Evolutionary conservation across 78 protist genomes (phyloP).

Genomic region (Dictyostelium capitatum): DNA sequence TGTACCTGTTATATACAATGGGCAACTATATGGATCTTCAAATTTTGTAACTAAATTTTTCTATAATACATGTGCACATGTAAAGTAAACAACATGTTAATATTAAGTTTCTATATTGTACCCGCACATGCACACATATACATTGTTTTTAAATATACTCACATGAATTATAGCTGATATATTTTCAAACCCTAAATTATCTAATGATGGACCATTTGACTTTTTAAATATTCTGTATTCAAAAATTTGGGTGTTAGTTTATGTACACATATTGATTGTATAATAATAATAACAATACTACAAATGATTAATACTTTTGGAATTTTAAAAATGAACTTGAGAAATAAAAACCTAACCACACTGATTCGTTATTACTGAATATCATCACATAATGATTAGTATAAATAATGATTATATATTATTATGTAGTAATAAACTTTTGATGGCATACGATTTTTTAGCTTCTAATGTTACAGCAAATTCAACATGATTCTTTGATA

Average conservation of each 20-base stretch:
- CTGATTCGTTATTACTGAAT: conserved; percentile 37
- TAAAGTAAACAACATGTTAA: not conserved
- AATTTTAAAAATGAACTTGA: conserved; percentile 63
- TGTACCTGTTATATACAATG: conserved; percentile 62
- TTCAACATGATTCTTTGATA: conserved; percentile 59
- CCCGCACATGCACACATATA: too few relatives aligned
- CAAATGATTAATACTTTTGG: conserved; percentile 56
- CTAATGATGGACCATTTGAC: conserved; percentile 23
- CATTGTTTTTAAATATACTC: not conserved
- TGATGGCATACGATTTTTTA: conserved; percentile 12
- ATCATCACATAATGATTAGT: too few relatives aligned
- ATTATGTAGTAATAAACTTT: not conserved
- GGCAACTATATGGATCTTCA: conserved; percentile 66
- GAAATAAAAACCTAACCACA: conserved; percentile 65
- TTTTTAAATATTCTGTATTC: conserved; percentile 40
- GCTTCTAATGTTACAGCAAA: conserved; percentile 62
- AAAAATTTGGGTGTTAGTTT: not conserved
- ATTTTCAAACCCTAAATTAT: conserved; percentile 46
- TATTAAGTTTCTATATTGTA: too few relatives aligned
- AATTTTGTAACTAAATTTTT: conserved; percentile 41
- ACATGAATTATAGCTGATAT: conserved; percentile 27
- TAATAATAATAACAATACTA: too few relatives aligned
- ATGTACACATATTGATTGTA: not conserved
- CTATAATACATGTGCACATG: not conserved
- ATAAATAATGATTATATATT: not conserved